These are phyloP conservation scores for Diaporthe amygdali DNA, from an alignment of 2,329 filamentous ascomycete species.

Conservation along the genomic window DNA sequence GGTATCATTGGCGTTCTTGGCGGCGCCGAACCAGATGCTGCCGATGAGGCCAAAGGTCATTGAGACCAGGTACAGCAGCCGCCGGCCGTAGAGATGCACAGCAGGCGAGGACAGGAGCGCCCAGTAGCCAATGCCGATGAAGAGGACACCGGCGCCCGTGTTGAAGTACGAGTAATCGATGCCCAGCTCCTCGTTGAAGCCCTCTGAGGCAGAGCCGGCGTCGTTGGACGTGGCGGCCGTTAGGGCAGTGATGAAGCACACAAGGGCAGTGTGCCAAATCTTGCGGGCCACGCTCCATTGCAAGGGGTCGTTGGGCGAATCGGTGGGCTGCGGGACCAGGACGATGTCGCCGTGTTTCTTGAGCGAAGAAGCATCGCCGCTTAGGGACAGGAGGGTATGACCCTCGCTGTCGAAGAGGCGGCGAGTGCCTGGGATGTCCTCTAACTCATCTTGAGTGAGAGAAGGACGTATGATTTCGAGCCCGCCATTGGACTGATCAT, in stretches of 20 bases:
- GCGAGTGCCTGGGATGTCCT: constrained; percentile 25
- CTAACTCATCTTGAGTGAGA: constrained; percentile 26
- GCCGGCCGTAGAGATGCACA: constrained; percentile 59
- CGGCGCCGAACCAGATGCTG: constrained; percentile 57
- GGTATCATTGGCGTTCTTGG: constrained; percentile 48
- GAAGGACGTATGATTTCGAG: constrained; percentile 21
- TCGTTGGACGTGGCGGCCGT: constrained; percentile 63
- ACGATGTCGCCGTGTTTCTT: constrained; percentile 48
- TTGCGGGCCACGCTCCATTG: constrained; percentile 55
- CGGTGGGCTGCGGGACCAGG: constrained; percentile 58
- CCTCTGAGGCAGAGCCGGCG: constrained; percentile 55
- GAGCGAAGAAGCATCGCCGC: constrained; percentile 23
- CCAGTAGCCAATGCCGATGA: constrained; percentile 61
- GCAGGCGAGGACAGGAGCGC: constrained; percentile 57
- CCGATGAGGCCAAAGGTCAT: constrained; percentile 45
- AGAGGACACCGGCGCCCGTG: constrained; percentile 61
- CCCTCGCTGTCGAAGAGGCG: constrained; percentile 26
- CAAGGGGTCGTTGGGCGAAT: constrained; percentile 57
- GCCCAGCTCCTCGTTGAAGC: constrained; percentile 53
- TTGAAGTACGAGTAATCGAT: constrained; percentile 50
- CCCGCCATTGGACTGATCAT: constrained; percentile 23
- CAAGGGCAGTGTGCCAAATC: constrained; percentile 55
- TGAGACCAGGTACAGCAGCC: constrained; percentile 59
- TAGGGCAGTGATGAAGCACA: constrained; percentile 58
- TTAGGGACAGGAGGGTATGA: constrained; percentile 20